Evolutionary conservation across 176 grass and related monocot genomes (phyloP).

Genomic region (Avena eriantha): DNA sequence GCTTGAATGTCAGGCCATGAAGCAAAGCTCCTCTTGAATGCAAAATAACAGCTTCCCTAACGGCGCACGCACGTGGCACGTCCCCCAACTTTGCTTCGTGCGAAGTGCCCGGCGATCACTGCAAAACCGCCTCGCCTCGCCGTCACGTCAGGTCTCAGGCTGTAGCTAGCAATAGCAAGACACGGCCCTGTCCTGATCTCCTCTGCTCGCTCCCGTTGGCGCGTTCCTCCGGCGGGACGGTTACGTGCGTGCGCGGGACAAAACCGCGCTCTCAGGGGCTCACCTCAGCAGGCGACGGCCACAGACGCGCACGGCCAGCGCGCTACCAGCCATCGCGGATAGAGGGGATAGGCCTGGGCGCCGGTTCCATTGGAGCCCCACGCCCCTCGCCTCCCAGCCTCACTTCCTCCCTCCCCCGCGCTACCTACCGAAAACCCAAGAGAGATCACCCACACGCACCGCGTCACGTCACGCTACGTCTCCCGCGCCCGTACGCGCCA

Average conservation of each 20-base stretch:
- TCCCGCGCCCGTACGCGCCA: not conserved
- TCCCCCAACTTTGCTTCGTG: not conserved
- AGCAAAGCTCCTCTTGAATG: not conserved
- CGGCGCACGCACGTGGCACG: not conserved
- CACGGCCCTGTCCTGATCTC: not conserved
- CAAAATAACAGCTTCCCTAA: not conserved
- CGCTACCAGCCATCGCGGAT: constrained; percentile 51
- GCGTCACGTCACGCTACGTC: constrained; percentile 18
- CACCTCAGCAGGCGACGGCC: constrained; percentile 30
- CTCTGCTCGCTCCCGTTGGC: not conserved
- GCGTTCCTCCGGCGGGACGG: not conserved
- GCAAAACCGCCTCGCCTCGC: not conserved
- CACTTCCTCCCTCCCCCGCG: constrained; percentile 18
- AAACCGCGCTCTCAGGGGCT: constrained; percentile 23
- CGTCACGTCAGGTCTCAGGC: not conserved
- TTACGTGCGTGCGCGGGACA: constrained; percentile 31
- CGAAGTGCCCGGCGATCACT: not conserved
- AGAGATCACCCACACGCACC: not conserved
- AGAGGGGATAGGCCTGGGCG: constrained; percentile 56
- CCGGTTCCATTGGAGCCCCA: constrained; percentile 56
- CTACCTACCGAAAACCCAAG: not conserved
- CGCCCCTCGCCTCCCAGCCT: constrained; percentile 46
- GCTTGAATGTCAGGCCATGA: too few species aligned
- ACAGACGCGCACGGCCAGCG: constrained; percentile 34
- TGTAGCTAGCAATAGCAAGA: not conserved